A percentile compares a stretch with the other conserved stretches of the same genome.
phyloP scores from a whole-genome alignment of 176 grass and related monocot species.

The Carex pumila region DNA sequence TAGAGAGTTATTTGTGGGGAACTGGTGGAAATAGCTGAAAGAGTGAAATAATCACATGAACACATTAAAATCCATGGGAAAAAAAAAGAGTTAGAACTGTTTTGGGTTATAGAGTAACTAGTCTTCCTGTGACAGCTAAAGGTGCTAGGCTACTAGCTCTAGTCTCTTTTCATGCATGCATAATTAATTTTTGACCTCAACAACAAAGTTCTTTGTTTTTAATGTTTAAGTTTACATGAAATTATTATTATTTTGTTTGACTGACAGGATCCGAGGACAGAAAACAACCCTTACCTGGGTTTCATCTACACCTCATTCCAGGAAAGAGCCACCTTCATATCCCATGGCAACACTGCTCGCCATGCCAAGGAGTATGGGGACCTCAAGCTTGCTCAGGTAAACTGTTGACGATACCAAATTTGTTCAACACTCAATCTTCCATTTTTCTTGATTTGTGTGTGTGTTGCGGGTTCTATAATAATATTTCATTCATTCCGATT shows the following conservation, averaged over 20 bases:
- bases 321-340: conserved; percentile 89
- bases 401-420: not conserved
- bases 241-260: not conserved
- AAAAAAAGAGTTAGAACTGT: not conserved
- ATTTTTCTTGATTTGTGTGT: not conserved
- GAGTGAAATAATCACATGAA: not conserved
- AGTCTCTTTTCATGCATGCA: not conserved
- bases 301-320: conserved; percentile 98
- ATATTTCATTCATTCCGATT: not conserved
- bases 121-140: not conserved
- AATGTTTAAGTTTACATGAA: not conserved
- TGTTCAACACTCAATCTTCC: not conserved
- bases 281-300: conserved; percentile 92
- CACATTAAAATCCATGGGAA: not conserved
- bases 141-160: not conserved
- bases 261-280: conserved; percentile 94
- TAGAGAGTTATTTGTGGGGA: not conserved
- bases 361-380: conserved; percentile 86
- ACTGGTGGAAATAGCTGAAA: not conserved
- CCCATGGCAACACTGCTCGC: conserved; percentile 87
- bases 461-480: not conserved
- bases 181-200: not conserved
- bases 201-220: not conserved
- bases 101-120: not conserved
- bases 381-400: conserved; percentile 60